Evolutionary conservation across 176 grass and related monocot genomes (phyloP).

Genomic region (Oropetium thomaeum): DNA sequence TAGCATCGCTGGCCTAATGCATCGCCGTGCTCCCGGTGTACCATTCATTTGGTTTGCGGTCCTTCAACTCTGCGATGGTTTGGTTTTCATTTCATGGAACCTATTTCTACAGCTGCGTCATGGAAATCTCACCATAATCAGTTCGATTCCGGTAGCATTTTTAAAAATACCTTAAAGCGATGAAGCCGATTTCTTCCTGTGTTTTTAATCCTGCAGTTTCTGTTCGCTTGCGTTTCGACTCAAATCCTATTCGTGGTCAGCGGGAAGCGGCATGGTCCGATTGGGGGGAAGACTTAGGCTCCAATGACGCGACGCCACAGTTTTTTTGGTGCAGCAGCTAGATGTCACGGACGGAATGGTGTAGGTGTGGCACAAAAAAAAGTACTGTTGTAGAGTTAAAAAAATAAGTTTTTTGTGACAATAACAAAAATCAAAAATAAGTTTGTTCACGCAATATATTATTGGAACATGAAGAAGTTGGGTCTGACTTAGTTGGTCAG

Average conservation of each 20-base stretch:
- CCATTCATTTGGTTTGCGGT: neutral
- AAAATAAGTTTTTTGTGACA: no score
- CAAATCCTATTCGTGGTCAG: neutral
- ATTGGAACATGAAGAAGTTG: neutral
- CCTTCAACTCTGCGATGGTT: no score
- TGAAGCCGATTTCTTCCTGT: neutral
- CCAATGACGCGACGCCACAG: neutral
- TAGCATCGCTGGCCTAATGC: neutral
- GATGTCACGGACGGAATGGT: neutral
- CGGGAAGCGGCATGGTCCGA: neutral
- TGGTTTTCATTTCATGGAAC: no score
- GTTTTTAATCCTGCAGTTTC: neutral
- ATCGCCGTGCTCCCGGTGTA: neutral
- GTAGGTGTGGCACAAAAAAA: no score
- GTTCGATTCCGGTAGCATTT: neutral
- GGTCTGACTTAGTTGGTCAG: neutral
- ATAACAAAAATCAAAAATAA: neutral
- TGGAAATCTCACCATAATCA: neutral
- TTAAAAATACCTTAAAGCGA: neutral
- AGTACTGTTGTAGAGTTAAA: no score
- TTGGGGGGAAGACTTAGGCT: neutral
- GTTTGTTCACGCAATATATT: neutral
- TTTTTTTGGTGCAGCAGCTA: neutral
- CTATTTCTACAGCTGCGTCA: neutral
- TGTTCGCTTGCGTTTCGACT: neutral